These are phyloP conservation scores for Chimonanthus salicifolius DNA, from an alignment of 164 flowering plant genomes.

Conservation along the genomic window DNA sequence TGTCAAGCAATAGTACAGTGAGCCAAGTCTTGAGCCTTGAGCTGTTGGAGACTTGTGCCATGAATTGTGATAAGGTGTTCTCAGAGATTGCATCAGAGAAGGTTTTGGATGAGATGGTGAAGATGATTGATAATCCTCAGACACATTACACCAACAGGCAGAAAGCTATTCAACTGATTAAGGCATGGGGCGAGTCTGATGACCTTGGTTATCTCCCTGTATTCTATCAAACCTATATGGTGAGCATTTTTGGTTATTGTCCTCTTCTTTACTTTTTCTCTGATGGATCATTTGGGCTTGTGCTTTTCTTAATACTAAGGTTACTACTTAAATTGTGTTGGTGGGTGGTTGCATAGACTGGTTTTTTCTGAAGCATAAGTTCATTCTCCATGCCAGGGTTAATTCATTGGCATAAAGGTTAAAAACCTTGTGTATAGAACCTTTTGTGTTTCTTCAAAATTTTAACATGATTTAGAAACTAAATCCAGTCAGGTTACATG, in stretches of 20 bases:
- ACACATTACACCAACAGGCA: conserved; percentile 31
- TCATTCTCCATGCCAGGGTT: too few species aligned
- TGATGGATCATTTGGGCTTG: background rate
- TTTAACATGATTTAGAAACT: too few species aligned
- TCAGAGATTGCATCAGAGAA: conserved; percentile 88
- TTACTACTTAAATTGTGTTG: background rate
- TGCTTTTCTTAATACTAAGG: background rate
- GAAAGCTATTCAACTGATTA: conserved; percentile 62
- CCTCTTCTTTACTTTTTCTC: background rate
- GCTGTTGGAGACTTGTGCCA: conserved; percentile 63
- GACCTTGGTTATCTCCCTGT: conserved; percentile 80
- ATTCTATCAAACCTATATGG: conserved; percentile 74
- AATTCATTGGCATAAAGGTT: too few species aligned
- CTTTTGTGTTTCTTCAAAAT: too few species aligned
- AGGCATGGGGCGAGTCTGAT: conserved; percentile 77
- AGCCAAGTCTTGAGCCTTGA: conserved; percentile 61
- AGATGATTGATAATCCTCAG: conserved; percentile 59
- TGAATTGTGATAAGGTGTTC: conserved; percentile 88
- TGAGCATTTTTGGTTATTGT: conserved; percentile 13
- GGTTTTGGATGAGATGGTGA: conserved; percentile 88
- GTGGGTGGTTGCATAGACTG: background rate
- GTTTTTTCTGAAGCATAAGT: too few species aligned
- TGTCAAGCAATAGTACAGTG: conserved; percentile 32
- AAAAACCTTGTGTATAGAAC: too few species aligned
- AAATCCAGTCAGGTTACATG: too few species aligned